Percentiles rank a stretch among this genome's conserved stretches.
phyloP scores from a whole-genome alignment of 1,139 yeast species.

The Blastobotrys proliferans region DNA sequence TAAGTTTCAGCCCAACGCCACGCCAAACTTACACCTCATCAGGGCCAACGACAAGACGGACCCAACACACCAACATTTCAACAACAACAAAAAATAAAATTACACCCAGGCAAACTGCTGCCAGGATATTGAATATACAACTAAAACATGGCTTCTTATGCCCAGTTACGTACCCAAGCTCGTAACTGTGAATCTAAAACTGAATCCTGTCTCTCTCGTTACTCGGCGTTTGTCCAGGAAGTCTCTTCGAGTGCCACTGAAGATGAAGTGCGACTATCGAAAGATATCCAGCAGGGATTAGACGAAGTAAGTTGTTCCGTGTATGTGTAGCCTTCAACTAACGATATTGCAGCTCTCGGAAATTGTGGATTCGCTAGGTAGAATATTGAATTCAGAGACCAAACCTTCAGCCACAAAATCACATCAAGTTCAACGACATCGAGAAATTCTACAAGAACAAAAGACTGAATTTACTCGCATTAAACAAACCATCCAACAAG shows the following conservation, averaged over 20 bases:
- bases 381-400: slow-evolving; percentile 54
- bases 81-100: neutral
- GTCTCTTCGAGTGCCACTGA: slow-evolving; percentile 45
- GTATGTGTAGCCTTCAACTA: neutral
- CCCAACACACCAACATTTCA: too few relatives aligned
- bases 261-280: slow-evolving; percentile 45
- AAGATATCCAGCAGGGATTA: slow-evolving; percentile 42
- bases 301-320: slow-evolving; percentile 17
- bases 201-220: slow-evolving; percentile 46
- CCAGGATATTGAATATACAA: neutral
- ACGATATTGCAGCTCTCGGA: slow-evolving; percentile 37
- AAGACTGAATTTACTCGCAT: slow-evolving; percentile 59
- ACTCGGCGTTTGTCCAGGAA: slow-evolving; percentile 50
- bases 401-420: slow-evolving; percentile 66
- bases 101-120: neutral
- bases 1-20: too few relatives aligned
- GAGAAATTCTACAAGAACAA: slow-evolving; percentile 71
- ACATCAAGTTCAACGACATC: slow-evolving; percentile 80
- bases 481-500: slow-evolving; percentile 58
- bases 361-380: slow-evolving; percentile 37
- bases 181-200: slow-evolving; percentile 56
- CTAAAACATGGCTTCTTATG: slow-evolving; percentile 34
- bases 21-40: too few relatives aligned
- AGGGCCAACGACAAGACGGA: too few relatives aligned
- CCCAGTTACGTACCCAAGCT: slow-evolving; percentile 51